Evolutionary conservation across 75 land plant genomes (phyloP).

Genomic region (Sequoiadendron giganteum): DNA sequence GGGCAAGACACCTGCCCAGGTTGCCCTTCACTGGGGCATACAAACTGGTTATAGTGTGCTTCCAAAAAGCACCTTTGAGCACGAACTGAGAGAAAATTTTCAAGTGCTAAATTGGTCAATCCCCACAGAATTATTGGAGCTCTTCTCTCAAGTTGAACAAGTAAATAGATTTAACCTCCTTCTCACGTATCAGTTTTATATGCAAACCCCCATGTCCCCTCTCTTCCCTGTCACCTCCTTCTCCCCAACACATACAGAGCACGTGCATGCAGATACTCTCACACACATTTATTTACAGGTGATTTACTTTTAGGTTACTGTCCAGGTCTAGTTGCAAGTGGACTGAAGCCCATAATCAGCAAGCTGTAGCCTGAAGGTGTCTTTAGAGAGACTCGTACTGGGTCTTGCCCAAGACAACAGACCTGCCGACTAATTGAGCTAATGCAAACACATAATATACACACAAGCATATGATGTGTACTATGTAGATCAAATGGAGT

Average conservation of each 20-base stretch:
- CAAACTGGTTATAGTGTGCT: constrained; percentile 62
- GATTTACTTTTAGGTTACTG: no score
- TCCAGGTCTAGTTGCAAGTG: neutral
- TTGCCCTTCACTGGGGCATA: constrained; percentile 69
- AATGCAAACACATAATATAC: no score
- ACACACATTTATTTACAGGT: no score
- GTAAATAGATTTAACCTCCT: constrained; percentile 36
- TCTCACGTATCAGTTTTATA: constrained; percentile 30
- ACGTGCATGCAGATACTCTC: no score
- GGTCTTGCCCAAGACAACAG: no score
- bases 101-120: constrained; percentile 70
- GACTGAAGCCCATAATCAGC: neutral
- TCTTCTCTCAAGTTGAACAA: constrained; percentile 73
- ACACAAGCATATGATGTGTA: no score
- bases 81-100: constrained; percentile 52
- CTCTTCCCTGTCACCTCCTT: no score
- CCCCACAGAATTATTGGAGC: constrained; percentile 57
- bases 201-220: neutral
- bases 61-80: constrained; percentile 60
- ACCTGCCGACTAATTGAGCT: no score
- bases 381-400: no score
- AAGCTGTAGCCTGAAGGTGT: neutral
- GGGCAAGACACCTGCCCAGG: constrained; percentile 61
- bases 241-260: no score
- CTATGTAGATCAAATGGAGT: no score